Base-by-base conservation (phyloP, 2,329 filamentous ascomycete genomes). In the Fusarium sp. region DNA sequence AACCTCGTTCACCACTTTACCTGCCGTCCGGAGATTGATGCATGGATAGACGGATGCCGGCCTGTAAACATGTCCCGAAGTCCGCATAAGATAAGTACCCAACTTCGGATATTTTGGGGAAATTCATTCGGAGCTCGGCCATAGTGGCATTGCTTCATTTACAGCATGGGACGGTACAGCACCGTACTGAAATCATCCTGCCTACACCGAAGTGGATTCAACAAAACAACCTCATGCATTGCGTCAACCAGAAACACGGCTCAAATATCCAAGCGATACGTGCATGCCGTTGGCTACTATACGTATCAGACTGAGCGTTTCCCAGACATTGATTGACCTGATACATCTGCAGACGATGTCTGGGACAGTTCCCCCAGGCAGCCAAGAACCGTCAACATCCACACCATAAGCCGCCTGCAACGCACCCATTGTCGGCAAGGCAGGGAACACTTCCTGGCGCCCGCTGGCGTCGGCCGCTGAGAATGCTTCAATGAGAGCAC, bases 401-500 rank as follows among this genome's bases (percentile, higher is more conserved):
- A 62, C 63, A 61, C 59, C 62, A 58, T 56, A 59, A 64, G 63
- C 63, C 43, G 49, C 59, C 45, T 59, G 49, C 42, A 30, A 59
- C 50, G 57, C 38, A 65, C 34, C 50, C 43, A 34, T 40, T 42
- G 24, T 49, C 20, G 34, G 22, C 46, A 65, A 52, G n/a, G 22
- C 34, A 52, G 50, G 54, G 47, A 38, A 24, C 18, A 24, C 45
- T 52, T 55, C 60, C 64, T 66, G 45, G 61, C 59, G 59, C 56
- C 65, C 68, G 68, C 58, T 68, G 59, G 68, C 63, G 68, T 71
- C 68, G 65, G 63, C 63, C 68, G 64, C 68, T 65, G 55, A 68
- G 61, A 56, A 55, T 65, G 68, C 46, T 46, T 71, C 40, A 38
- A 38, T 46, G 15, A 57, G 54, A 63, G 53, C 59, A 38, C 24